Evolutionary conservation across 805 yeast genomes (phyloP).

Genomic region (Saturnispora besseyi): DNA sequence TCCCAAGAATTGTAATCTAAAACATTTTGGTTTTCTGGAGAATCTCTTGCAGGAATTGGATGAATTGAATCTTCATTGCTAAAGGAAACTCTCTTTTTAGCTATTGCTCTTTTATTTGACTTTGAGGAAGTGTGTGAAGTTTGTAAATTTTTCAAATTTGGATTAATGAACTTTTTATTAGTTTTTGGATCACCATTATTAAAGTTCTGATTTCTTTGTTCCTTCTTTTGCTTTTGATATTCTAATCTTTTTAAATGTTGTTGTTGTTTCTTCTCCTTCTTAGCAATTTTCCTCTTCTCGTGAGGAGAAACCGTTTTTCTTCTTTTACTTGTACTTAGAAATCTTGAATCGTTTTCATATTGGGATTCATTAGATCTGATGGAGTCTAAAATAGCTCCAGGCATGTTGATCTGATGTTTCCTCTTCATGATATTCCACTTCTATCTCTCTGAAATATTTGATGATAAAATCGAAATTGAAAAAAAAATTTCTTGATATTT

Average conservation of each 20-base stretch:
- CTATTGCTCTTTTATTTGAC: constrained; percentile 3
- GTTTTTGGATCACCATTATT: background rate
- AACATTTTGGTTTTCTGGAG: constrained; percentile 3
- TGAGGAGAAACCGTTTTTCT: constrained; percentile 24
- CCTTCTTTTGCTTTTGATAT: constrained; percentile 1
- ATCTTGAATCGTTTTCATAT: constrained; percentile 28
- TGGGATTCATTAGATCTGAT: constrained; percentile 27
- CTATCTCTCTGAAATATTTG: background rate
- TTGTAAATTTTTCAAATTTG: constrained; percentile 1
- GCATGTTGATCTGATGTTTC: constrained; percentile 32
- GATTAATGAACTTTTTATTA: background rate
- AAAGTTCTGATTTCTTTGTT: background rate
- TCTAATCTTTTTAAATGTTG: constrained; percentile 5
- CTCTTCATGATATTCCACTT: constrained; percentile 10
- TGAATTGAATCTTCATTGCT: constrained; percentile 14
- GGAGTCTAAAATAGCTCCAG: constrained; percentile 35
- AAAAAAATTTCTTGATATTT: background rate
- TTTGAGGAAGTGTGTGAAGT: background rate
- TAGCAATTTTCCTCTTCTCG: constrained; percentile 32
- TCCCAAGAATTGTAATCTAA: constrained; percentile 11
- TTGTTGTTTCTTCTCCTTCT: constrained; percentile 28
- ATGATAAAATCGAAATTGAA: background rate
- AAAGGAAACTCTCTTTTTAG: constrained; percentile 16
- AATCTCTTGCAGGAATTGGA: constrained; percentile 11
- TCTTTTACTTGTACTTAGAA: constrained; percentile 20